Evolutionary conservation across 306 rosid species (phyloP).

Genomic region (Begonia loranthoides): DNA sequence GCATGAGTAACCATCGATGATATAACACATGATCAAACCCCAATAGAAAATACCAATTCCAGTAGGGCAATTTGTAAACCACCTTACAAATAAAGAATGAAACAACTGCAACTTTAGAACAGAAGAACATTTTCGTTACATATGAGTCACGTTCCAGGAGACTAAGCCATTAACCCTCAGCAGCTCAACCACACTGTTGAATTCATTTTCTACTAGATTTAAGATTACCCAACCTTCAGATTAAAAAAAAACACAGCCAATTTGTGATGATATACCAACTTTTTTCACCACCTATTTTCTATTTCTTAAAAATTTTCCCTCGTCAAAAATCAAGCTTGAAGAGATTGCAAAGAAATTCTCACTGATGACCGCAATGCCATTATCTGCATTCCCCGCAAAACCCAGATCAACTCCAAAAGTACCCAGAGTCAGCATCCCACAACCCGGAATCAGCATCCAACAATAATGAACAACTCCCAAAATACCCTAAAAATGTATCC

Average conservation of each 20-base stretch:
- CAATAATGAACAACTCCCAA: slow-evolving; percentile 26
- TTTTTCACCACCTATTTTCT: slow-evolving; percentile 4
- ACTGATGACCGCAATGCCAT: not conserved
- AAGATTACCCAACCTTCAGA: too few relatives aligned
- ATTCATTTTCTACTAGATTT: too few relatives aligned
- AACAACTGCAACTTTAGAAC: slow-evolving; percentile 14
- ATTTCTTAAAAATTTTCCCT: slow-evolving; percentile 1
- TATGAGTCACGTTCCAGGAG: not conserved
- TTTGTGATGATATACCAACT: not conserved
- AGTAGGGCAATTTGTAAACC: slow-evolving; percentile 1
- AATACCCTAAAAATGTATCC: slow-evolving; percentile 22
- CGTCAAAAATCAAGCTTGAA: slow-evolving; percentile 5
- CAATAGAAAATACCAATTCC: slow-evolving; percentile 4
- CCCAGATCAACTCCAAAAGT: slow-evolving; percentile 12
- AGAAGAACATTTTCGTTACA: slow-evolving; percentile 11
- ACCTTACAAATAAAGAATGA: not conserved
- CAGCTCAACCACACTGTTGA: slow-evolving; percentile 12
- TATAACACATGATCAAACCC: too few relatives aligned
- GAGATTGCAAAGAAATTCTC: slow-evolving; percentile 3
- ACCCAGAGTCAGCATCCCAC: slow-evolving; percentile 5
- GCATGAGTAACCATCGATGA: too few relatives aligned
- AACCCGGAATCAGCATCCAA: slow-evolving; percentile 24
- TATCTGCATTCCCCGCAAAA: slow-evolving; percentile 15
- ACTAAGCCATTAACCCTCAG: slow-evolving; percentile 9
- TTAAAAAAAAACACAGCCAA: too few relatives aligned